Base-by-base conservation (phyloP, 2,329 filamentous ascomycete species). In the Beauveria caledonica region DNA sequence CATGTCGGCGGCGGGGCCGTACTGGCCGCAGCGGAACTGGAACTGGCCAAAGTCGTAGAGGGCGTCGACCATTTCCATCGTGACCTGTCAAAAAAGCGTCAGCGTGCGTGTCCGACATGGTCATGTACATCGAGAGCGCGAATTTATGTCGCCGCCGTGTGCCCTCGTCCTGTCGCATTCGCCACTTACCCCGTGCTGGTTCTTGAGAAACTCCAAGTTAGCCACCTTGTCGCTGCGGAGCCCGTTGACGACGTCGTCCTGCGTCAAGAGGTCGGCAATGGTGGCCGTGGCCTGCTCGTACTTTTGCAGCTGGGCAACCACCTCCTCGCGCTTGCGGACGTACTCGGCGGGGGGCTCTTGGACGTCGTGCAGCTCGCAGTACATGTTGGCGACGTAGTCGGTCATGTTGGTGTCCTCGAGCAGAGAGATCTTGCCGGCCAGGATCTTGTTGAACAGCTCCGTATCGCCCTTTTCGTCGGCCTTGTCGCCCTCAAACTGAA, bases 331-430 rank as follows among this genome's bases (percentile, higher is more conserved):
- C 86, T 94, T 95, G 75, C 89, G 86, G 68, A 86, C 84, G 75
- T 92, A 97, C 76, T 97, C 92, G 64, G 88, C 83, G 55, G 94
- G 92, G 59, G 89, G 79, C 64, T 90, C 83, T 63, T 88, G 82
- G 65, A 91, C 84, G 68, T 87, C 83, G 79, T 97, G 86, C 66
- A 99, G 85, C 71, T 97, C 89, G 73, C 89, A 89, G 81, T 96
- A 91, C 67, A 99, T 80, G 70, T 88, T 89, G 71, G 92, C 92
- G 59, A 97, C 90, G 74, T 96, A 99, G 77, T 99, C 94, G 70
- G 89, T 94, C 94, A 99, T 99, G 82, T 97, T 97, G 71, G 94
- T 97, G 75, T 92, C 87, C 80, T 96, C 93, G 68, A 99, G 86
- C 62, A 99, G 86, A 77, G 93, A 88, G 75, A 93, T 96, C 77